Evolutionary conservation across 106 monocot species (phyloP).

Genomic region (Apostasia shenzhenica): DNA sequence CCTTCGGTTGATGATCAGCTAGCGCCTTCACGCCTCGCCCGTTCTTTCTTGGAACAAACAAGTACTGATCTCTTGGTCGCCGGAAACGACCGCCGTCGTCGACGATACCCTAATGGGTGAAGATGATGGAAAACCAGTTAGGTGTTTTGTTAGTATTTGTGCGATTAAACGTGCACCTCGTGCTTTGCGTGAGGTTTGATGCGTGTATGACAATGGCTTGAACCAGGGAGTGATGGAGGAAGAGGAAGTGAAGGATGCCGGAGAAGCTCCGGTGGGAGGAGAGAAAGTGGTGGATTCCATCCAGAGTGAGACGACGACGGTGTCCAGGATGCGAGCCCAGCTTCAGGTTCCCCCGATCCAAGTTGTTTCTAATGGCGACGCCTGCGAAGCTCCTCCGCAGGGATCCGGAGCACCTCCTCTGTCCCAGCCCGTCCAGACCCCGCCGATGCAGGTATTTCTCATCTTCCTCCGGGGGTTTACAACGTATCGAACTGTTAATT

Average conservation of each 20-base stretch:
- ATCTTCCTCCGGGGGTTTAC: no score
- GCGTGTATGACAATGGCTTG: neutral
- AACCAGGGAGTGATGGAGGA: neutral
- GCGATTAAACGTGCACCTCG: neutral
- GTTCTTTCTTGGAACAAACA: neutral
- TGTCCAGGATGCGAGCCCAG: constrained; percentile 30
- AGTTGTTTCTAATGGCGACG: constrained; percentile 12
- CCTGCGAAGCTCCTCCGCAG: constrained; percentile 6
- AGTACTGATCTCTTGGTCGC: neutral
- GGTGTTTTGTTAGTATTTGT: neutral
- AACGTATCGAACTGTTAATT: no score
- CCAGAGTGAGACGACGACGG: constrained; percentile 4
- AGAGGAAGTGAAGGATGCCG: constrained; percentile 5
- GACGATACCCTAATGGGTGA: neutral
- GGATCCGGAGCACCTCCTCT: constrained; percentile 2
- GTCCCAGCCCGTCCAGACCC: constrained; percentile 6
- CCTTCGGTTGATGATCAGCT: neutral
- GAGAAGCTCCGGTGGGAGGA: constrained; percentile 2
- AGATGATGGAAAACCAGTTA: neutral
- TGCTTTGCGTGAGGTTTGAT: neutral
- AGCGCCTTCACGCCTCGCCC: constrained; percentile 4
- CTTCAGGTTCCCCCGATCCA: constrained; percentile 29
- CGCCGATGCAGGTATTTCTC: neutral
- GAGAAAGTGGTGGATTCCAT: constrained; percentile 5
- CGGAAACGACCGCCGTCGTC: neutral